These are phyloP conservation scores for Paramyrothecium sp. DNA, from an alignment of 2,329 filamentous ascomycete species.

Conservation along the genomic window DNA sequence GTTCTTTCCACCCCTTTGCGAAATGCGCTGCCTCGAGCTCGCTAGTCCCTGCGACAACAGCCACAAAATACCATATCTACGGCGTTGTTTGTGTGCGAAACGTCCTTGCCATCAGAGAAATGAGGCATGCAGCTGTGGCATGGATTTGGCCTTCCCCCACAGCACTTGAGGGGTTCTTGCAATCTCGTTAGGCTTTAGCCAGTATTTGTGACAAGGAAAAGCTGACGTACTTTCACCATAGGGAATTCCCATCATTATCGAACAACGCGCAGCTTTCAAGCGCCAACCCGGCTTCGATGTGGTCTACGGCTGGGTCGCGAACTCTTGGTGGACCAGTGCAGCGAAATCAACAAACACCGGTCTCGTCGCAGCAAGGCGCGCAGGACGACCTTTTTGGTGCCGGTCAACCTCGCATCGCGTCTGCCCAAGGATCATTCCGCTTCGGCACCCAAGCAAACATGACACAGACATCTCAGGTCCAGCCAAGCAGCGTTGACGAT, in stretches of 20 bases:
- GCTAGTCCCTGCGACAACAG: too few species aligned
- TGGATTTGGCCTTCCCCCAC: too few species aligned
- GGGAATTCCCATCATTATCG: conserved; percentile 66
- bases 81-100: too few species aligned
- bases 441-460: conserved; percentile 48
- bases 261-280: conserved; percentile 56
- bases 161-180: too few species aligned
- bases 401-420: conserved; percentile 37
- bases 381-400: conserved; percentile 46
- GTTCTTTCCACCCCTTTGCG: conserved; percentile 31
- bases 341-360: conserved; percentile 49
- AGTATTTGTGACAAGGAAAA: neutral
- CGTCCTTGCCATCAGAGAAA: too few species aligned
- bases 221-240: conserved; percentile 27
- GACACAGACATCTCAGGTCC: conserved; percentile 44
- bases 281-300: conserved; percentile 50
- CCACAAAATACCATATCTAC: neutral
- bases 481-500: conserved; percentile 52
- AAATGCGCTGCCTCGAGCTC: neutral
- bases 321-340: conserved; percentile 48
- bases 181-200: too few species aligned
- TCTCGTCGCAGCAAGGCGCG: conserved; percentile 48
- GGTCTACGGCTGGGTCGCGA: conserved; percentile 50
- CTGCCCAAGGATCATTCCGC: conserved; percentile 49
- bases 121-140: too few species aligned